Base-by-base conservation (phyloP, 192 early-diverging fungal species). In the Entomortierella lignicola region DNA sequence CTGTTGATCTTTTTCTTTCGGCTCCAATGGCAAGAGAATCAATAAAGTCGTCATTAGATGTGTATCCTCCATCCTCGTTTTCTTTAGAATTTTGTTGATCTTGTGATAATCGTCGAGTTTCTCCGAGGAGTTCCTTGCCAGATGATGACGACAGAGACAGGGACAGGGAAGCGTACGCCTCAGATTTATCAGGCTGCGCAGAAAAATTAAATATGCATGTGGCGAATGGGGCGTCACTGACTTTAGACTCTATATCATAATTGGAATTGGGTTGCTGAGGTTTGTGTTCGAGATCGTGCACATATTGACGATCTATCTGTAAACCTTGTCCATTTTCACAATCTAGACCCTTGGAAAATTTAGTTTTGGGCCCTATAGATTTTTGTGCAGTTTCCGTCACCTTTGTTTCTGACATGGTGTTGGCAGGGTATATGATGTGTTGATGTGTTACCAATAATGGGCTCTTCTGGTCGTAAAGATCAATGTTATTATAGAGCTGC, bases 381-480 rank as follows among this genome's bases (percentile, higher is more conserved):
- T 47, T 56, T 44, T 31, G n/a, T 60, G 21, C 34, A 20, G 23
- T 37, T 29, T 8, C 12, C 32, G 25, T 44, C n/a, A 21, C 57
- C 31, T 20, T 31, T 52, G 56, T 60, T 47, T 20, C 47, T 52
- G 56, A n/a, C 8, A 61, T 17, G 18, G 31, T 58, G 47, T 26
- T 58, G 1, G 4, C 26, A 39, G 63, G 43, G 37, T 74, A 66
- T 13, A 61, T 50, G 64, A 74, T 74, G 43, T 74, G 72, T 15
- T 63, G 55, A 37, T 74, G 72, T 3, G 60, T 62, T 34, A 50
- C 54, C 48, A 60, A 48, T 13, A 41, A 17, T 54, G 72, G 63
- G 63, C 64, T 74, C 63, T 61, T 23, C 4, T 60, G 17, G 27
- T 30, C 42, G 23, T 51, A 53, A 48, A 56, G 20, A 0, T 30